phyloP scores from a whole-genome alignment of 1,139 yeast species.

The Blastobotrys persicus region DNA sequence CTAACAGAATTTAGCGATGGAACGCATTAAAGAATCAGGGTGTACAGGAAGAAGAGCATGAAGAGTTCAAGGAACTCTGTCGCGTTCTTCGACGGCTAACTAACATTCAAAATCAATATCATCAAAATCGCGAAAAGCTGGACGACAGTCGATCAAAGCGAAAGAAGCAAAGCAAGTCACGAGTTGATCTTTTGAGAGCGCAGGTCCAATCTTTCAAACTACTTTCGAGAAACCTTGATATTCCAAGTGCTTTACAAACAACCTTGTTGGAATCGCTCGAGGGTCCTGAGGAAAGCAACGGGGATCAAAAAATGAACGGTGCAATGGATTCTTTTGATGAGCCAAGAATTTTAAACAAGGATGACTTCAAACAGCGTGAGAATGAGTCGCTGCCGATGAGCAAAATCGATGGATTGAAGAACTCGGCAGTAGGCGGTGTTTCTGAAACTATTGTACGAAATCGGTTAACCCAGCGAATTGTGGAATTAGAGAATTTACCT shows the following conservation, averaged over 20 bases:
- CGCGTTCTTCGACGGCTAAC: slow-evolving; percentile 35
- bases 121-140: slow-evolving; percentile 34
- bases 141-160: slow-evolving; percentile 11
- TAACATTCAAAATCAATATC: slow-evolving; percentile 40
- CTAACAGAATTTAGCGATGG: slow-evolving; percentile 36
- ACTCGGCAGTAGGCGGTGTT: slow-evolving; percentile 27
- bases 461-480: slow-evolving; percentile 62
- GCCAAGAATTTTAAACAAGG: not conserved
- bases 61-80: slow-evolving; percentile 40
- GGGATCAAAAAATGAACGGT: slow-evolving; percentile 20
- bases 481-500: slow-evolving; percentile 74
- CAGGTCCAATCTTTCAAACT: slow-evolving; percentile 77
- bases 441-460: slow-evolving; percentile 40
- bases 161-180: slow-evolving; percentile 32
- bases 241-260: slow-evolving; percentile 51
- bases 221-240: slow-evolving; percentile 70
- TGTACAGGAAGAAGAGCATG: slow-evolving; percentile 33
- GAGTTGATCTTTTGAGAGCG: slow-evolving; percentile 49
- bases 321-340: not conserved
- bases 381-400: slow-evolving; percentile 1
- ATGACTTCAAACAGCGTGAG: not conserved
- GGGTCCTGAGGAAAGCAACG: slow-evolving; percentile 15
- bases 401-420: not conserved
- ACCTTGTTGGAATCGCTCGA: slow-evolving; percentile 37
- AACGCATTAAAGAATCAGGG: slow-evolving; percentile 40